Conservation (phyloP, 1,139 yeast genomes). For the Sugiyamaella paludigena region DNA sequence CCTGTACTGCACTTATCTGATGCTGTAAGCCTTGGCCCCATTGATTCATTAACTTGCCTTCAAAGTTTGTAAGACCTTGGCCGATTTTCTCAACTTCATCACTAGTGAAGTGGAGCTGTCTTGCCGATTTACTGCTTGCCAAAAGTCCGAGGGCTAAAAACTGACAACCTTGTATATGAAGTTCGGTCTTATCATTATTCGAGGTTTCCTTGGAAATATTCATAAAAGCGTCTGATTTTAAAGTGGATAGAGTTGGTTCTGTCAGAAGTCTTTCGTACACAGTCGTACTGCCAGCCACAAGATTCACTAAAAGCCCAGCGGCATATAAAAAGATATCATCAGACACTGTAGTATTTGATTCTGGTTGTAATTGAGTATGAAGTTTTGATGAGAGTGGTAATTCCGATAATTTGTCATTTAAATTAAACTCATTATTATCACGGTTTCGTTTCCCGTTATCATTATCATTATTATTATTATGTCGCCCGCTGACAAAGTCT, state of each 20-base stretch:
- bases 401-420: no score
- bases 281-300: constrained; percentile 17
- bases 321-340: constrained; percentile 19
- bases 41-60: constrained; percentile 12
- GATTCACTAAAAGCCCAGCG: constrained; percentile 24
- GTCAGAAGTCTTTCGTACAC: constrained; percentile 11
- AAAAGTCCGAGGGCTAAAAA: constrained; percentile 22
- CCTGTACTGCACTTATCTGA: constrained; percentile 18
- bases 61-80: constrained; percentile 16
- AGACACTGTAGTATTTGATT: no score
- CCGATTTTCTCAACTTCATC: constrained; percentile 13
- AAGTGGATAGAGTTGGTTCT: neutral
- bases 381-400: no score
- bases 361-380: no score
- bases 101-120: constrained; percentile 1
- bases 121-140: constrained; percentile 3
- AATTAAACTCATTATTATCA: neutral
- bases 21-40: constrained; percentile 21
- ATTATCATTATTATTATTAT: neutral
- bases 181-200: neutral
- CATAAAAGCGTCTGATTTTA: neutral
- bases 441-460: neutral
- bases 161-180: constrained; percentile 25
- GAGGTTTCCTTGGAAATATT: constrained; percentile 2
- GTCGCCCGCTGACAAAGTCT: neutral